These are phyloP conservation scores for Cystobasidium sp. DNA, from an alignment of 1,284 basidiomycete genomes.

Conservation along the genomic window DNA sequence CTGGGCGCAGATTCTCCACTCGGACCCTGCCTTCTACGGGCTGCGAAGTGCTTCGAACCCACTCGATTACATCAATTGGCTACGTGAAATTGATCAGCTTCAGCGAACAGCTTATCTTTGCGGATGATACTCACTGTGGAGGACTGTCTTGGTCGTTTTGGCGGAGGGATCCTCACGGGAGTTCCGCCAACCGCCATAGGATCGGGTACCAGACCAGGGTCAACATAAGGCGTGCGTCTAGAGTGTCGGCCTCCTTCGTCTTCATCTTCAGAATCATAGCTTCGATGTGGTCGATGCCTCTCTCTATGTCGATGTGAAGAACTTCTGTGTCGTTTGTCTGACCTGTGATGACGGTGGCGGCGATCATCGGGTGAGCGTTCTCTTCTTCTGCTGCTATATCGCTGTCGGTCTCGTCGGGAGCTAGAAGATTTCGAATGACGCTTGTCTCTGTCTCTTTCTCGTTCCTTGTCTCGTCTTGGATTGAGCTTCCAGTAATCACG, in stretches of 20 bases:
- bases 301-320: not conserved
- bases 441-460: not conserved
- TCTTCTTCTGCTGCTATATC: not conserved
- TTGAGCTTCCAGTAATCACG: constrained; percentile 18
- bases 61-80: not conserved
- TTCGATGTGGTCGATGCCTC: constrained; percentile 10
- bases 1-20: not conserved
- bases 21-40: not conserved
- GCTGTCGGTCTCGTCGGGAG: not conserved
- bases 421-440: not conserved
- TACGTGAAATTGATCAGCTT: not conserved
- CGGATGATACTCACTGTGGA: not conserved
- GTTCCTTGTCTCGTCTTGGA: not conserved
- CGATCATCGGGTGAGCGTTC: not conserved
- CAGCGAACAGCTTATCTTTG: too few species aligned
- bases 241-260: not conserved
- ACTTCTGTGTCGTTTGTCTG: not conserved
- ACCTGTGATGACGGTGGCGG: constrained; percentile 5
- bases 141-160: not conserved
- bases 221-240: not conserved
- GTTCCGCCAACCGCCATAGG: not conserved
- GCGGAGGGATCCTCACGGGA: constrained; percentile 3
- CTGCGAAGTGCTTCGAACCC: constrained; percentile 16
- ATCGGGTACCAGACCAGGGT: constrained; percentile 1
- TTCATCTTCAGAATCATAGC: not conserved